Conservation (phyloP, 768 basidiomycete species). For the Zangia roseola region DNA sequence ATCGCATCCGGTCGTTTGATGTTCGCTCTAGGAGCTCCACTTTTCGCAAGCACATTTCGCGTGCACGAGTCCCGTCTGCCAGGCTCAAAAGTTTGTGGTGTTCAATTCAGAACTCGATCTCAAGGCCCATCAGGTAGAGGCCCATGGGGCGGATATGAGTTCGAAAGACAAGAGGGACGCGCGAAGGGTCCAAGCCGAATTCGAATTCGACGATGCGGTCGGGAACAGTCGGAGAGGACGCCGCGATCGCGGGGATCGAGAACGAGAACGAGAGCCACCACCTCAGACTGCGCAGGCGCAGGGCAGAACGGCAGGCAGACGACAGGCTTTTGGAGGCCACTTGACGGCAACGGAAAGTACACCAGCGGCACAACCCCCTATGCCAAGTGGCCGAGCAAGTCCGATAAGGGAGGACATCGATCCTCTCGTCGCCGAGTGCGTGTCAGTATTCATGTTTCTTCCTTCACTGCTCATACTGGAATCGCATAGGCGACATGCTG, state of each 20-base stretch:
- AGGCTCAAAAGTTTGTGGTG: conserved; percentile 90
- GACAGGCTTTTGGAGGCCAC: conserved; percentile 59
- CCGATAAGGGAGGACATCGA: conserved; percentile 47
- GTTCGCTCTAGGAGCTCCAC: conserved; percentile 59
- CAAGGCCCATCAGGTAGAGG: conserved; percentile 86
- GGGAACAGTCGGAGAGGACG: conserved; percentile 46
- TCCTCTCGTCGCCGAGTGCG: conserved; percentile 55
- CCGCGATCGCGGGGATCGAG: conserved; percentile 46
- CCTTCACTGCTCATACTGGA: background rate
- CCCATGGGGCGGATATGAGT: conserved; percentile 74
- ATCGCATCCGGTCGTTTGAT: conserved; percentile 1
- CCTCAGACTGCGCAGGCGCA: conserved; percentile 22
- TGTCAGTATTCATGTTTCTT: background rate
- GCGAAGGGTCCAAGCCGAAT: conserved; percentile 59
- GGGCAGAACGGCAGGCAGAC: conserved; percentile 37
- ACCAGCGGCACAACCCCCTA: conserved; percentile 12
- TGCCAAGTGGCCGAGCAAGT: conserved; percentile 29
- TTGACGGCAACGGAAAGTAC: conserved; percentile 46
- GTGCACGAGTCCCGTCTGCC: conserved; percentile 72
- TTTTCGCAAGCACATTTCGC: conserved; percentile 75
- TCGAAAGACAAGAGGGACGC: conserved; percentile 68
- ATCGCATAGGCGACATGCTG: conserved; percentile 58
- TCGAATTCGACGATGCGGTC: conserved; percentile 65
- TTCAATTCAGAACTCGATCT: conserved; percentile 87
- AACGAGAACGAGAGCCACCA: conserved; percentile 45